phyloP scores from a whole-genome alignment of 148 eudicot species.

The Polygonum aviculare region DNA sequence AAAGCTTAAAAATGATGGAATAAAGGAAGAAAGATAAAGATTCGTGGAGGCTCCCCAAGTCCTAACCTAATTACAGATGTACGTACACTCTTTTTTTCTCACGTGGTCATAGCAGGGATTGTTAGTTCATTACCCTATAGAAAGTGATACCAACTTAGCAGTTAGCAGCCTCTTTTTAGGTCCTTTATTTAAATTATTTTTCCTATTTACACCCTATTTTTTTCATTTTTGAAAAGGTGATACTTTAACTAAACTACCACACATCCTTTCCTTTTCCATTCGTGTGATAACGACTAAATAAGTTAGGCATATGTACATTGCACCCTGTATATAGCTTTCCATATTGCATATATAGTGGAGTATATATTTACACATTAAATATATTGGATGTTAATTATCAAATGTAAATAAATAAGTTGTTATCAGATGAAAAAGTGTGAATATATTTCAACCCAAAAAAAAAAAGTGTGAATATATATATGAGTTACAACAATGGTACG shows the following conservation, averaged over 20 bases:
- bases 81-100: not conserved
- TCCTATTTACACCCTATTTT: not conserved
- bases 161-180: not conserved
- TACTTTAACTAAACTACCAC: not conserved
- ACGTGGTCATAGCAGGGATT: not conserved
- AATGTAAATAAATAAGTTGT: not conserved
- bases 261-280: not conserved
- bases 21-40: not conserved
- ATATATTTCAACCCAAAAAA: too few relatives aligned
- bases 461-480: not conserved
- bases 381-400: not conserved
- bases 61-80: not conserved
- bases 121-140: not conserved
- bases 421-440: not conserved
- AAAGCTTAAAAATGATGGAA: not conserved
- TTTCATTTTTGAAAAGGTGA: not conserved
- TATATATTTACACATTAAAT: not conserved
- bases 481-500: not conserved
- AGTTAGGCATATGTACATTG: slow-evolving; percentile 1
- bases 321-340: not conserved
- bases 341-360: not conserved
- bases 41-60: not conserved
- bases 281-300: not conserved
- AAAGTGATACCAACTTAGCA: not conserved
- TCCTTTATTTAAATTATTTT: not conserved